These are phyloP conservation scores for Stereum hirsutum DNA, from an alignment of 1,284 basidiomycete species.

Conservation along the genomic window DNA sequence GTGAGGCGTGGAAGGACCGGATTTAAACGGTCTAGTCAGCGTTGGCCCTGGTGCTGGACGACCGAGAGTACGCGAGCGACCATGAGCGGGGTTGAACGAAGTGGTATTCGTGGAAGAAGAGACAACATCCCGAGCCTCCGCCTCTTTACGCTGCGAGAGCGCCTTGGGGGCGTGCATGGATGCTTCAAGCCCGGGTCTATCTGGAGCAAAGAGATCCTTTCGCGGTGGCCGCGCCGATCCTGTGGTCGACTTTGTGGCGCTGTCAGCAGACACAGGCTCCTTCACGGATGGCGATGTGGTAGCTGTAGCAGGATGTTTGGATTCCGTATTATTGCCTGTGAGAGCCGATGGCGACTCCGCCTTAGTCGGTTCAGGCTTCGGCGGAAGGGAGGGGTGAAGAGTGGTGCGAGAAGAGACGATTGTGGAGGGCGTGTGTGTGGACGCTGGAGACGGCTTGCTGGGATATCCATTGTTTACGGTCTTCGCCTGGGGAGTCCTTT, in stretches of 20 bases:
- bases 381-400: constrained; percentile 39
- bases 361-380: constrained; percentile 30
- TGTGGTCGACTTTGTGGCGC: background rate
- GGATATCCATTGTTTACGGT: background rate
- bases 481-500: background rate
- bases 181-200: constrained; percentile 3
- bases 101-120: constrained; percentile 12
- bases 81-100: constrained; percentile 32
- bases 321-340: constrained; percentile 12
- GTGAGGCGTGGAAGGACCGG: constrained; percentile 14
- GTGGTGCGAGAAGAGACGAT: constrained; percentile 8
- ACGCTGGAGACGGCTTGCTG: constrained; percentile 5
- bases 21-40: constrained; percentile 24
- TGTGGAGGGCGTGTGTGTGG: constrained; percentile 4
- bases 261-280: background rate
- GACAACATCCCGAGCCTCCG: constrained; percentile 17
- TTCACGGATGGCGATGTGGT: background rate
- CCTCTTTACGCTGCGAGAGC: background rate
- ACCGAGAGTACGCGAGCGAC: constrained; percentile 44
- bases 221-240: constrained; percentile 12
- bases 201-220: constrained; percentile 6
- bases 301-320: background rate
- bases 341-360: constrained; percentile 12
- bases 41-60: constrained; percentile 17
- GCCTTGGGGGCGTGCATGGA: constrained; percentile 4